phyloP scores from a whole-genome alignment of 2,329 filamentous ascomycete genomes.

The Zopfia rhizophila region DNA sequence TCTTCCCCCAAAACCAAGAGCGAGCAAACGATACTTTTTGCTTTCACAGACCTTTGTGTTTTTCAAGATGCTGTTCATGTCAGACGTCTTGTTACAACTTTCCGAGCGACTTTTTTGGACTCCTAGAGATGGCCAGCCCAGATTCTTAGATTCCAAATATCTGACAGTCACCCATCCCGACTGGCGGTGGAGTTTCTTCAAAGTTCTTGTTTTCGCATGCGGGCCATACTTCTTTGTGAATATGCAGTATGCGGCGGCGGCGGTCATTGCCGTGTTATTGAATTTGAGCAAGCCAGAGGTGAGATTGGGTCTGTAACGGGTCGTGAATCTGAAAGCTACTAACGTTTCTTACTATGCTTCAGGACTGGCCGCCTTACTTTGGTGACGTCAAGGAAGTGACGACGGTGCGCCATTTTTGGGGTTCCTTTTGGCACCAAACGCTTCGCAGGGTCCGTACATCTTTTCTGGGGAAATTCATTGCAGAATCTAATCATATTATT shows the following conservation, averaged over 20 bases:
- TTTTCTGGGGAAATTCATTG: background rate
- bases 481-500: background rate
- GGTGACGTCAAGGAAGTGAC: conserved; percentile 11
- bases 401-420: conserved; percentile 25
- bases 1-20: conserved; percentile 8
- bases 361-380: conserved; percentile 29
- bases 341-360: background rate
- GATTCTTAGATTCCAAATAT: conserved; percentile 11
- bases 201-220: conserved; percentile 15
- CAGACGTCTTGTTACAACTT: conserved; percentile 15
- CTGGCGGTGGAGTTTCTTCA: conserved; percentile 17
- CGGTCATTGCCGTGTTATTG: conserved; percentile 13
- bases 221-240: conserved; percentile 24
- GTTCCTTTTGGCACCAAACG: conserved; percentile 24
- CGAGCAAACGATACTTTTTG: conserved; percentile 10
- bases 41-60: conserved; percentile 3
- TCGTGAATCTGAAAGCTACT: background rate
- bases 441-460: conserved; percentile 9
- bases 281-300: conserved; percentile 18
- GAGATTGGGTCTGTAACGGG: background rate
- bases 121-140: background rate
- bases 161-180: conserved; percentile 13
- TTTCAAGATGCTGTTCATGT: conserved; percentile 9
- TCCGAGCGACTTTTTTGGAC: conserved; percentile 4
- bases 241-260: conserved; percentile 18